A percentile compares a stretch with the other conserved stretches of the same genome.
Conservation (phyloP, 2,329 filamentous ascomycete genomes). For the Xylariaceae sp. region DNA sequence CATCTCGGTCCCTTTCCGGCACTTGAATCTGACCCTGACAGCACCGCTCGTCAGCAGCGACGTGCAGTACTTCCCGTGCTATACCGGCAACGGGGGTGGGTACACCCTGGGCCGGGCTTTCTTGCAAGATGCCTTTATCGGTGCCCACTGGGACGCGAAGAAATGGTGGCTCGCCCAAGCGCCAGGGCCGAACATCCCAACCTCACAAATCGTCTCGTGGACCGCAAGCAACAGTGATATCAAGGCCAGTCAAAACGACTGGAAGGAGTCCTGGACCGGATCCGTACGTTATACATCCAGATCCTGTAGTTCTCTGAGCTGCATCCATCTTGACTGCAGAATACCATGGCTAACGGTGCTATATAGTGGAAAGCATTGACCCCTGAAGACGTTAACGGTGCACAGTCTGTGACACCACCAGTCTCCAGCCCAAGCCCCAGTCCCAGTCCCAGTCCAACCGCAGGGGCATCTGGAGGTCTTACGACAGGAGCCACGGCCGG, state of each 20-base stretch:
- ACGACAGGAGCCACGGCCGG: conserved; percentile 32
- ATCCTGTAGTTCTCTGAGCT: not conserved
- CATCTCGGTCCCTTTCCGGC: conserved; percentile 39
- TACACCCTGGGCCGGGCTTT: conserved; percentile 40
- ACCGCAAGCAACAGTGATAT: conserved; percentile 17
- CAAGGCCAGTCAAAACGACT: conserved; percentile 26
- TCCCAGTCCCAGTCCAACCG: not conserved
- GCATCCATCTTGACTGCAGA: not conserved
- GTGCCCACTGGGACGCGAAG: conserved; percentile 34
- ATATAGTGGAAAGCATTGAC: conserved; percentile 27
- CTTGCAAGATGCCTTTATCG: conserved; percentile 42
- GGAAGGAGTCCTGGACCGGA: conserved; percentile 30
- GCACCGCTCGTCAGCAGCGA: conserved; percentile 30
- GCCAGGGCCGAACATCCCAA: conserved; percentile 33
- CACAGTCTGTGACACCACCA: conserved; percentile 12
- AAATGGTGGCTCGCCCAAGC: conserved; percentile 37
- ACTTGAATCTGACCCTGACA: conserved; percentile 37
- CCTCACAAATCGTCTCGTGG: conserved; percentile 19
- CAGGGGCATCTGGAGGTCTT: conserved; percentile 15
- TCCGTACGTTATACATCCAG: conserved; percentile 11
- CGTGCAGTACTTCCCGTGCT: conserved; percentile 40
- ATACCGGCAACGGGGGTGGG: conserved; percentile 19
- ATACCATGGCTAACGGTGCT: no score
- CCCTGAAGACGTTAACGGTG: conserved; percentile 16
- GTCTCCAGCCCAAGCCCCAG: conserved; percentile 1